These are phyloP conservation scores for Backusella liffmaniae DNA, from an alignment of 192 early-diverging fungal genomes.

Conservation along the genomic window DNA sequence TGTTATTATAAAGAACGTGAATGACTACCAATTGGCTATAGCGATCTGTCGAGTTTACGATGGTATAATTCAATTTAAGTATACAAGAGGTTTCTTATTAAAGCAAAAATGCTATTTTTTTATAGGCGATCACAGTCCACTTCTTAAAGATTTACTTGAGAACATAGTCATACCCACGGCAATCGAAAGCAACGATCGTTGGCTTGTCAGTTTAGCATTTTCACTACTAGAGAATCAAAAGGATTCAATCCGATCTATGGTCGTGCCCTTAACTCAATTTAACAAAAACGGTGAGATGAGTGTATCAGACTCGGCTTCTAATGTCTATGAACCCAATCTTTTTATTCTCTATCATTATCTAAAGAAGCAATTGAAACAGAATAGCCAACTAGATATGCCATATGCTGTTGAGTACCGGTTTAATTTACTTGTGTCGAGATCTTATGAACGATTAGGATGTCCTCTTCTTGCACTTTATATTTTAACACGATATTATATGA, in stretches of 20 bases:
- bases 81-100: background rate
- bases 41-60: conserved; percentile 90
- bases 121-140: conserved; percentile 56
- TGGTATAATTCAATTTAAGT: conserved; percentile 49
- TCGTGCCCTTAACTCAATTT: conserved; percentile 43
- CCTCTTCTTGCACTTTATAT: conserved; percentile 76
- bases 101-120: background rate
- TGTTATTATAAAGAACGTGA: conserved; percentile 88
- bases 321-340: conserved; percentile 61
- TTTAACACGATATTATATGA: conserved; percentile 44
- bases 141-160: conserved; percentile 50
- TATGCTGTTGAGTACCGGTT: conserved; percentile 58
- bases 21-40: conserved; percentile 91
- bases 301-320: conserved; percentile 22
- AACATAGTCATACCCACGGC: conserved; percentile 56
- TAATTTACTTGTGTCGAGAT: conserved; percentile 54
- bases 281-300: background rate
- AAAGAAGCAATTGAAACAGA: conserved; percentile 48
- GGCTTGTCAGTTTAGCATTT: conserved; percentile 55
- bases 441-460: conserved; percentile 79
- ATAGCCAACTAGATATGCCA: conserved; percentile 45
- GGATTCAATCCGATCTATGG: conserved; percentile 56
- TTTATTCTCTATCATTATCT: conserved; percentile 71
- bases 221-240: conserved; percentile 57
- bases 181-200: conserved; percentile 60